Conservation (phyloP, 2,329 filamentous ascomycete genomes). For the Colletotrichum orbiculare region DNA sequence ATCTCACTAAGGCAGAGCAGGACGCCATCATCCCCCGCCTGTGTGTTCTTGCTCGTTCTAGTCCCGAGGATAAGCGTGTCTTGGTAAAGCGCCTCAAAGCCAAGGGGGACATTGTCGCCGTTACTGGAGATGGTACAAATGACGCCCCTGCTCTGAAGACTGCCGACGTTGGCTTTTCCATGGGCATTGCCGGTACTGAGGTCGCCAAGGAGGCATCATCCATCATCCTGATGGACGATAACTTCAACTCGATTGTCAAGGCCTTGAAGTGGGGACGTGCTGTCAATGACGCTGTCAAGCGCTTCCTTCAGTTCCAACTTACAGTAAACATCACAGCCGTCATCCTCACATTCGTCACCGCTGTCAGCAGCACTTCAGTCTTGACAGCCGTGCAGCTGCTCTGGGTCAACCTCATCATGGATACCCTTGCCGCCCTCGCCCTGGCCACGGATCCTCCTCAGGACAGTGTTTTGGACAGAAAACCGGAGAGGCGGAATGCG, state of each 20-base stretch:
- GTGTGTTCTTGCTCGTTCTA: constrained; percentile 79
- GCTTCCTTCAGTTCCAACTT: constrained; percentile 81
- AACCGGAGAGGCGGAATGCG: constrained; percentile 68
- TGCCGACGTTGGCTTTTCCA: constrained; percentile 86
- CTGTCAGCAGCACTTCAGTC: constrained; percentile 78
- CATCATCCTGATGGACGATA: constrained; percentile 89
- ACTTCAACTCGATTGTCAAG: constrained; percentile 88
- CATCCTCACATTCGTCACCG: constrained; percentile 86
- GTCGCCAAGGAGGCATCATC: constrained; percentile 87
- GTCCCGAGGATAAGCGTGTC: constrained; percentile 80
- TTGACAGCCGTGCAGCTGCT: constrained; percentile 90
- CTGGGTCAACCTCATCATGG: constrained; percentile 98
- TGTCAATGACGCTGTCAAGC: constrained; percentile 82
- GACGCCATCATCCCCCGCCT: constrained; percentile 74
- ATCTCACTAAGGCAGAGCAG: constrained; percentile 73
- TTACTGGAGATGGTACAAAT: constrained; percentile 87
- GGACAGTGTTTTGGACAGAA: constrained; percentile 81
- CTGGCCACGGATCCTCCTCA: constrained; percentile 92
- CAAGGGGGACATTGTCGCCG: constrained; percentile 80
- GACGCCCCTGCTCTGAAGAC: constrained; percentile 84
- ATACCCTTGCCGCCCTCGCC: constrained; percentile 90
- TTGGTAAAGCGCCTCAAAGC: constrained; percentile 78
- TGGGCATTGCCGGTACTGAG: constrained; percentile 86
- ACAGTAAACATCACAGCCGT: constrained; percentile 95
- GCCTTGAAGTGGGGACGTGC: constrained; percentile 84